Evolutionary conservation across 2,329 filamentous ascomycete genomes (phyloP), one percentile per base, ranked within the genome.

Genomic region (Paraphaeosphaeria minitans): DNA sequence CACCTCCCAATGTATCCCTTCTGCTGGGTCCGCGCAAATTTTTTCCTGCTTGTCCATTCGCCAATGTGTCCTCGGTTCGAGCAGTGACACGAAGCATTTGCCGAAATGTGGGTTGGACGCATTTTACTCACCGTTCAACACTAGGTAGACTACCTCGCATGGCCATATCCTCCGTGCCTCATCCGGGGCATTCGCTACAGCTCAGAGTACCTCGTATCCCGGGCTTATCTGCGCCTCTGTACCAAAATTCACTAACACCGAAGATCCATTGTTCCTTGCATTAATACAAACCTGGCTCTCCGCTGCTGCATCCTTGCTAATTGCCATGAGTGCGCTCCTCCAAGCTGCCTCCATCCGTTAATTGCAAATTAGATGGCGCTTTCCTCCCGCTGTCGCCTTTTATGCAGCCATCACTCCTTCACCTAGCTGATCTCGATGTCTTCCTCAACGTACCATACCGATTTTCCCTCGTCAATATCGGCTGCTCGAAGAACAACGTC

Each of bases 11-110:
- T 65, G 62, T 50, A 27, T 65, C 72, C 71, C 59, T 52, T 46
- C 54, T 52, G 58, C 55, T 64, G 71, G 69, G 67, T 64, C 61
- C 49, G 58, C 48, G 55, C 57, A 67, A 65, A 65, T 60, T 55
- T 65, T 37, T 59, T 50, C 42, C n/a, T 41, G 21, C 10, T 29
- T 48, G 22, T 37, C 27, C 46, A 64, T 64, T 61, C 59, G 59
- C 55, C 53, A 58, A 65, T 51, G 51, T 56, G 57, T 57, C 59
- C 56, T 65, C 53, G 59, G 59, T 63, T 64, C 61, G 64, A 61
- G 55, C 64, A 60, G 21, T 31, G 45, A 61, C 24, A 53, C 56
- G 61, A 58, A 63, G 56, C 56, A 58, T 60, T 61, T 63, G 65
- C 64, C 53, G 64, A 60, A 62, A 54, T 57, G 39, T 56, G 49